Evolutionary conservation across 2,329 filamentous ascomycete species (phyloP).

Genomic region (Hymenoscyphus albidus): DNA sequence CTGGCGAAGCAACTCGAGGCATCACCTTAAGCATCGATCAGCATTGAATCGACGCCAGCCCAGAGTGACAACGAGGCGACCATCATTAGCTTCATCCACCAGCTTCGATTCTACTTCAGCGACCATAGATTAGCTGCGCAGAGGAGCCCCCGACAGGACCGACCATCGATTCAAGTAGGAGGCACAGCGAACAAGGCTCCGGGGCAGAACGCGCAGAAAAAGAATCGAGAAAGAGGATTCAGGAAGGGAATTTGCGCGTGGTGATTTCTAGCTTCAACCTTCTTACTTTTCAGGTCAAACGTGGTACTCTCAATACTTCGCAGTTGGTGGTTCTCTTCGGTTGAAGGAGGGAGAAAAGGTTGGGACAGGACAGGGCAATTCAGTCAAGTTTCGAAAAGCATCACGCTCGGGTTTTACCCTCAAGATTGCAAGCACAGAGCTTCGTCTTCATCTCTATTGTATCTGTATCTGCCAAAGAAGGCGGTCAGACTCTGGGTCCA

Average conservation of each 20-base stretch:
- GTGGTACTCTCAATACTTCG: constrained; percentile 22
- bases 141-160: background rate
- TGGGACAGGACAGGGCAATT: constrained; percentile 13
- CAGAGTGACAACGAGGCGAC: background rate
- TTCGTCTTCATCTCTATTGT: constrained; percentile 52
- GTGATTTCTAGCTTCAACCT: constrained; percentile 2
- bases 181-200: constrained; percentile 7
- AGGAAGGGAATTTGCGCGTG: background rate
- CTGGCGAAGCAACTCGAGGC: background rate
- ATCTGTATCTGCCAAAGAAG: constrained; percentile 35
- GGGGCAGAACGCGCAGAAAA: constrained; percentile 5
- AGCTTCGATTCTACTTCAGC: background rate
- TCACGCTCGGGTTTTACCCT: constrained; percentile 21
- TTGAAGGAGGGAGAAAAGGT: background rate
- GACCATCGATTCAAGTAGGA: background rate
- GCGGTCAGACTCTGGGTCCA: constrained; percentile 33
- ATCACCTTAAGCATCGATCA: background rate
- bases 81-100: constrained; percentile 2
- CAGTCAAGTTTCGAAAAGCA: constrained; percentile 27
- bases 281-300: constrained; percentile 26
- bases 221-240: background rate
- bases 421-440: constrained; percentile 58
- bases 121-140: background rate
- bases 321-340: constrained; percentile 21
- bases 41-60: background rate